phyloP scores from a whole-genome alignment of 2,329 filamentous ascomycete genomes.

The Trichoderma semiorbis region DNA sequence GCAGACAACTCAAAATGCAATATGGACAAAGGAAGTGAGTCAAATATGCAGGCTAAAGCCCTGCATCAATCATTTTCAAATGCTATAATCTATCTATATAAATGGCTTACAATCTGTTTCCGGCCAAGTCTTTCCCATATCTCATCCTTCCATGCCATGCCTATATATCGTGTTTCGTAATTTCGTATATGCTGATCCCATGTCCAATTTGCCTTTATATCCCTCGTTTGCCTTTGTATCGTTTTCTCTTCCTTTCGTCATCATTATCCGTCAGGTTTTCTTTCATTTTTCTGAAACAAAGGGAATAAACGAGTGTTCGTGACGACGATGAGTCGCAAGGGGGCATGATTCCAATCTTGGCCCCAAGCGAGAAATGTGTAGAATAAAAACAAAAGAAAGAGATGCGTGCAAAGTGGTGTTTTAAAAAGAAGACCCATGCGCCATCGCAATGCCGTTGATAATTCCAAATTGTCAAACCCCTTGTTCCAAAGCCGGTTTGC shows the following conservation, averaged over 20 bases:
- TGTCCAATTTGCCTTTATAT: not conserved
- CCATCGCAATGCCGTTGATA: constrained; percentile 9
- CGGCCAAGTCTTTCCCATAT: not conserved
- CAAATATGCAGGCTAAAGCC: not conserved
- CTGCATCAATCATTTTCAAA: not conserved
- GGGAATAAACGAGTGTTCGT: constrained; percentile 11
- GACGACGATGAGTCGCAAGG: constrained; percentile 11
- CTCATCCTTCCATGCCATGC: not conserved
- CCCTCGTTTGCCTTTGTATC: not conserved
- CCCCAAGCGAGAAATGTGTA: not conserved
- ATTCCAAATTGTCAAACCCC: not conserved
- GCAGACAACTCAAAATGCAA: not conserved
- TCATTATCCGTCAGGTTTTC: not conserved
- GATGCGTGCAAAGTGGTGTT: constrained; percentile 8
- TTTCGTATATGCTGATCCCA: not conserved
- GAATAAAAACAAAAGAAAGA: constrained; percentile 3
- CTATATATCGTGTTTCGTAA: not conserved
- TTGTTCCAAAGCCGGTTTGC: not conserved
- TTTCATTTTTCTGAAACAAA: not conserved
- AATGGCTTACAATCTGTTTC: constrained; percentile 6
- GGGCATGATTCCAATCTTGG: not conserved
- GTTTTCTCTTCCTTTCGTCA: not conserved
- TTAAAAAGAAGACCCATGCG: not conserved
- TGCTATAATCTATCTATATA: not conserved
- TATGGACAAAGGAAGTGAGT: not conserved